These are phyloP conservation scores for Helminthosporium solani DNA, from an alignment of 2,329 filamentous ascomycete species.

Conservation along the genomic window DNA sequence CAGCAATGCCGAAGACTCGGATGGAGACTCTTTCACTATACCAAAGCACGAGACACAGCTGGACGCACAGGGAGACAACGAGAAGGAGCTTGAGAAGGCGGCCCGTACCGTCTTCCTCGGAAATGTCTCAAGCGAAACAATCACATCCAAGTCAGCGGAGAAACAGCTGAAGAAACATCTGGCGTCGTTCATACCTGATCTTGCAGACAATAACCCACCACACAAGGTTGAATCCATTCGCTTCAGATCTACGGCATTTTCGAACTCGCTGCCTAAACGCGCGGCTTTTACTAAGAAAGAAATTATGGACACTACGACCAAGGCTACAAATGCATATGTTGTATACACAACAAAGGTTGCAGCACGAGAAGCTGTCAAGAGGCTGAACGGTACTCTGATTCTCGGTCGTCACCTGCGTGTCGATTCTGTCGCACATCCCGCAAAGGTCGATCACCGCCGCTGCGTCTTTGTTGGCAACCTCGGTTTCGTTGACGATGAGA, in stretches of 20 bases:
- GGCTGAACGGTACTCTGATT: slow-evolving; percentile 80
- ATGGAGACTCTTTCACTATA: slow-evolving; percentile 55
- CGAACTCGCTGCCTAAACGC: slow-evolving; percentile 80
- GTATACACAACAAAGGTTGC: slow-evolving; percentile 78
- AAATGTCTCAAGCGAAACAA: slow-evolving; percentile 82
- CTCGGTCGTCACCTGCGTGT: slow-evolving; percentile 87
- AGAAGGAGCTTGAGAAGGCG: slow-evolving; percentile 75
- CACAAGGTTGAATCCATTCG: slow-evolving; percentile 87
- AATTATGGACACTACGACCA: slow-evolving; percentile 86
- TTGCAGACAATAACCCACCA: slow-evolving; percentile 48
- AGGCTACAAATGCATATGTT: slow-evolving; percentile 90
- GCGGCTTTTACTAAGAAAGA: slow-evolving; percentile 92
- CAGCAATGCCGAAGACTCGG: slow-evolving; percentile 32
- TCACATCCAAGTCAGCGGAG: slow-evolving; percentile 78
- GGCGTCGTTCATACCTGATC: slow-evolving; percentile 66
- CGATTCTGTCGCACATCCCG: slow-evolving; percentile 86
- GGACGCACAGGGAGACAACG: slow-evolving; percentile 40
- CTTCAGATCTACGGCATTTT: slow-evolving; percentile 90
- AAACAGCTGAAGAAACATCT: slow-evolving; percentile 77
- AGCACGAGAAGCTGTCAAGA: slow-evolving; percentile 71
- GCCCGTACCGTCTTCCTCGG: slow-evolving; percentile 87
- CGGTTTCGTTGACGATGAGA: slow-evolving; percentile 93
- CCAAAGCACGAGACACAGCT: slow-evolving; percentile 53
- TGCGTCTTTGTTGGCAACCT: slow-evolving; percentile 97
- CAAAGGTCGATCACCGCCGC: slow-evolving; percentile 76